These are phyloP conservation scores for Fusarium multiceps DNA, from an alignment of 2,329 filamentous ascomycete species.

Conservation along the genomic window DNA sequence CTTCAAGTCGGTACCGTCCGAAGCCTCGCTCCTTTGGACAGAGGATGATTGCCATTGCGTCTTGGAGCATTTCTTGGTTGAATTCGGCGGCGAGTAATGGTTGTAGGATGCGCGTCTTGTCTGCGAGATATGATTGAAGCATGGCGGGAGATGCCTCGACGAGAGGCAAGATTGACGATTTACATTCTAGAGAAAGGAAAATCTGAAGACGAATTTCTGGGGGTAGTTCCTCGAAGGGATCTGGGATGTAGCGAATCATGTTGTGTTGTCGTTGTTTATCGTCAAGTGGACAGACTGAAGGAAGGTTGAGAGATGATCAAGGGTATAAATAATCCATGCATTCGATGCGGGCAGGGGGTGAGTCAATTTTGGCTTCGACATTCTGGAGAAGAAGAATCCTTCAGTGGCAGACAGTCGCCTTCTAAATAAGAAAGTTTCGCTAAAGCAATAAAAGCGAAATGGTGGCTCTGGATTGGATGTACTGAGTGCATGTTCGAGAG, in stretches of 20 bases:
- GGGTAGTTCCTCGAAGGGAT: slow-evolving; percentile 16
- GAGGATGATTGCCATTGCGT: slow-evolving; percentile 23
- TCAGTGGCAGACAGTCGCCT: not conserved
- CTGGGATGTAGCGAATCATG: not conserved
- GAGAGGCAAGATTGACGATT: not conserved
- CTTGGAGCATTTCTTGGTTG: slow-evolving; percentile 20
- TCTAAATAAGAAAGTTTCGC: not conserved
- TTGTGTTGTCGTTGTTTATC: not conserved
- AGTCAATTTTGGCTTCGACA: not conserved
- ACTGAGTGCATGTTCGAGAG: not conserved
- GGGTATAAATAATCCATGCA: not conserved
- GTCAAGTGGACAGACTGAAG: not conserved
- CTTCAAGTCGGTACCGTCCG: not conserved
- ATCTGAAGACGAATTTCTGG: slow-evolving; percentile 11
- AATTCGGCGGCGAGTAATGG: slow-evolving; percentile 9
- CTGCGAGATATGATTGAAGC: slow-evolving; percentile 11
- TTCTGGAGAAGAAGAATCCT: rapidly evolving
- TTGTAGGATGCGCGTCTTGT: slow-evolving; percentile 5
- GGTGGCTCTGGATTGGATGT: not conserved
- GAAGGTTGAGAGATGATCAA: rapidly evolving
- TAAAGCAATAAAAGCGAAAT: not conserved
- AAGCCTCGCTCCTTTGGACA: not conserved
- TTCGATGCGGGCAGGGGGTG: rapidly evolving
- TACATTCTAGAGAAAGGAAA: not conserved
- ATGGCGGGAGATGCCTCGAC: slow-evolving; percentile 20